phyloP scores from a whole-genome alignment of 257 asterid genomes.

The Primulina tabacum region DNA sequence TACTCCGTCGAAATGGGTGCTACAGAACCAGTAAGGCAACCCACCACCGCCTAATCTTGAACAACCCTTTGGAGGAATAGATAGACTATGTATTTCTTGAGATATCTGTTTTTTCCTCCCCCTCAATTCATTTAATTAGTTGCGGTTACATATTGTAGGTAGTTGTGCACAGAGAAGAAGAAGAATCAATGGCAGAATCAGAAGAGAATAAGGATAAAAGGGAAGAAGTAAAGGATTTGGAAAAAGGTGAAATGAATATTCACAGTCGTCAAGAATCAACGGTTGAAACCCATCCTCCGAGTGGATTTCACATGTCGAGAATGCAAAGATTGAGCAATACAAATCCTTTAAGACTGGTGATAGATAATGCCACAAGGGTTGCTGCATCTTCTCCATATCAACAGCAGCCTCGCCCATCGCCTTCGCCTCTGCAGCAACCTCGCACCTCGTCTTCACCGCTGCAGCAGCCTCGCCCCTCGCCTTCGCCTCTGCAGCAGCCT shows the following conservation, averaged over 20 bases:
- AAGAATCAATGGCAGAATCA: slow-evolving; percentile 18
- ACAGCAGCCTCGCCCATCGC: slow-evolving; percentile 29
- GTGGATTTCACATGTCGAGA: slow-evolving; percentile 58
- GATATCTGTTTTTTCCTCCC: not conserved
- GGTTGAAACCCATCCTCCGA: slow-evolving; percentile 40
- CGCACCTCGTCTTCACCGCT: slow-evolving; percentile 32
- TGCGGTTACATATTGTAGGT: slow-evolving; percentile 23
- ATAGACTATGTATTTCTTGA: not conserved
- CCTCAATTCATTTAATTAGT: not conserved
- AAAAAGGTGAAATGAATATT: slow-evolving; percentile 54
- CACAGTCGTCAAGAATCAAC: slow-evolving; percentile 22
- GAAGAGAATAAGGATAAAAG: slow-evolving; percentile 26
- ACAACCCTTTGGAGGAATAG: not conserved
- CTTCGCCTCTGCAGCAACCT: slow-evolving; percentile 28
- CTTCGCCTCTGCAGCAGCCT: slow-evolving; percentile 33
- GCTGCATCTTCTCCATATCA: slow-evolving; percentile 66
- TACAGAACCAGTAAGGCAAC: slow-evolving; percentile 49
- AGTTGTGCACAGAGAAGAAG: slow-evolving; percentile 31
- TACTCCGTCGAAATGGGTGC: slow-evolving; percentile 56
- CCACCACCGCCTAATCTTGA: slow-evolving; percentile 4
- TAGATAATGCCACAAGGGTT: slow-evolving; percentile 68
- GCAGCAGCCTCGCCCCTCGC: slow-evolving; percentile 32
- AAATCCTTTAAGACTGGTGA: slow-evolving; percentile 76
- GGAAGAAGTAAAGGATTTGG: slow-evolving; percentile 60
- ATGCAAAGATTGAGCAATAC: slow-evolving; percentile 79